A percentile compares a stretch with the other conserved stretches of the same genome.
phyloP scores from a whole-genome alignment of 176 grass and related monocot species.

The Alopecurus myosuroides region DNA sequence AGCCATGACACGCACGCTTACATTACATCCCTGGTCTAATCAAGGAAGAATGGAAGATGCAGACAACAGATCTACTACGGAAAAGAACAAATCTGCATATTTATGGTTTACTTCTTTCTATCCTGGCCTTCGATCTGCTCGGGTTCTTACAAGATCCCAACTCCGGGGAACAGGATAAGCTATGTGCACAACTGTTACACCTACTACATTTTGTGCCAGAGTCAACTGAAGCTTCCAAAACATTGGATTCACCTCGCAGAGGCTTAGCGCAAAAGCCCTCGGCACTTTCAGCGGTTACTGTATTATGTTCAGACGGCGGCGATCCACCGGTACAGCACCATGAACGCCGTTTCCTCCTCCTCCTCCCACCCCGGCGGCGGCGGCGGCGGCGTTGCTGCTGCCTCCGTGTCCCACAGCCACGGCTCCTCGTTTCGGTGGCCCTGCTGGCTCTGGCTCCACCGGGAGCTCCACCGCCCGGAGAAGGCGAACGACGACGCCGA shows the following conservation, averaged over 20 bases:
- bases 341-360: slow-evolving; percentile 53
- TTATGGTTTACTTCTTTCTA: not conserved
- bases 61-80: not conserved
- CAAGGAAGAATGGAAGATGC: not conserved
- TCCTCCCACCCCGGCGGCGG: slow-evolving; percentile 20
- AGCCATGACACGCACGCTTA: not conserved
- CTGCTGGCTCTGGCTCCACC: slow-evolving; percentile 41
- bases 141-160: slow-evolving; percentile 23
- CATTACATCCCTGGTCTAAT: not conserved
- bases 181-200: slow-evolving; percentile 25
- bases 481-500: slow-evolving; percentile 46
- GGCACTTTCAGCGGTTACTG: not conserved
- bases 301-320: slow-evolving; percentile 46
- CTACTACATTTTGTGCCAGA: not conserved
- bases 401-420: slow-evolving; percentile 71
- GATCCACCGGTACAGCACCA: slow-evolving; percentile 78
- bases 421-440: slow-evolving; percentile 33
- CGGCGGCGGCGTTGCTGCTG: not conserved
- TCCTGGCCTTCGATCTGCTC: not conserved
- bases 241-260: slow-evolving; percentile 10
- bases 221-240: slow-evolving; percentile 30
- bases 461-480: slow-evolving; percentile 56
- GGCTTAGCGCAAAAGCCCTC: not conserved
- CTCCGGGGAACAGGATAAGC: slow-evolving; percentile 31
- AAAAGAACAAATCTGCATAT: slow-evolving; percentile 4